Evolutionary conservation across 176 grass and related monocot genomes (phyloP), one percentile per base, ranked within the genome.

Genomic region (Carex myosuroides): DNA sequence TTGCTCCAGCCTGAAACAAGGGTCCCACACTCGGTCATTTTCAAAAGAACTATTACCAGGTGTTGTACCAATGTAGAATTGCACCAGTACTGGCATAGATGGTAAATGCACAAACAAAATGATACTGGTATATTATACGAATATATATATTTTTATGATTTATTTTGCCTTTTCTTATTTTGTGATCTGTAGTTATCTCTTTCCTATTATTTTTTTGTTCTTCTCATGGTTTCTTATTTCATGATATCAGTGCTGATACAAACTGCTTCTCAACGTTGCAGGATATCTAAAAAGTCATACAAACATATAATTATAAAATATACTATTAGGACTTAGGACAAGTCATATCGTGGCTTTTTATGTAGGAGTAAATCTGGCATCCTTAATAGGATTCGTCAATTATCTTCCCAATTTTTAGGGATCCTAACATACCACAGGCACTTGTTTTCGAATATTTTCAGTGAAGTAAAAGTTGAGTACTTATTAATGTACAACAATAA

Each of bases 1-100:
- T 84, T 95, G 95, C 81, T 98, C 95, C 67, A 98, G 88, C 88
- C 95, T 98, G 42, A 57, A 86, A 39, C 63, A 64, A 48, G 83
- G 87, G 62, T 48, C 66, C 18, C 5, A 14, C 48, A 2, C 39
- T 32, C 14, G 14, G 79, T 71, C 59, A 85, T 67, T 57, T 69
- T 32, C n/a, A 56, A 6, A 30, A 52, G 2, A 62, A 22, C 5
- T 50, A 63, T 60, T 6, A 1, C 32, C 32, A 50, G 14, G 44
- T 13, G 6, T 20, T 16, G 30, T 14, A 82, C 18, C n/a, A 64
- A 82, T 48, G 7, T 48, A 13, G 11, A 0, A 82, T 39, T 64
- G 26, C 8, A 42, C 22, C 21, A 37, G 26, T 26, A 53, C 79
- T 6, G 7, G 20, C 32, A 65, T 21, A 24, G 39, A 82, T 30